Evolutionary conservation across 306 rosid genomes (phyloP), one percentile per base, ranked within the genome.

Genomic region (Quercus engelmannii): DNA sequence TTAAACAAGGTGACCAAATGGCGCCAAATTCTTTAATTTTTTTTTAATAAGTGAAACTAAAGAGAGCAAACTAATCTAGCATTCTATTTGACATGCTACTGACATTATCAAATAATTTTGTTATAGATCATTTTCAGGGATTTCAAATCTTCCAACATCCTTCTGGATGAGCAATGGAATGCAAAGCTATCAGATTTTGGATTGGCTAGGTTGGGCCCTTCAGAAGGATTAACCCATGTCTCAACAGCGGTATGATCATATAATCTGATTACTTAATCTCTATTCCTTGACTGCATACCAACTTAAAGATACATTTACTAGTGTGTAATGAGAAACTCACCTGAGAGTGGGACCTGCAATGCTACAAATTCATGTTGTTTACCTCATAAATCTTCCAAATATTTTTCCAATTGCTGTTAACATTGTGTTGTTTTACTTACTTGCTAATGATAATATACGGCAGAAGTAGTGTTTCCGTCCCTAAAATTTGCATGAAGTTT

Each of bases 161-260:
- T 95, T 82, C 83, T 95, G 85, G 99, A 95, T 4, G 96, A 91
- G 84, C 86, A 93, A 8, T 95, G 99, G 99, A 93, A 95, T 55
- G 99, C 99, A 15, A 95, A 95, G 92, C 86, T 95, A 14, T 95
- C 98, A 1, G 99, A 95, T 62, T 95, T 95, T 49, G 99, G 99
- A 49, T 86, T 95, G 78, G 99, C 99, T 61, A 89, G 99, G 86
- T 89, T 95, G 85, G 98, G 99, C 70, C 99, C 98, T 41, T 57
- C 96, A 14, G 99, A 95, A 80, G 99, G 99, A 74, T 80, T 89
- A 73, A 93, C 98, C 82, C 99, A 95, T 51, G 97, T 95, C 86
- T 93, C 99, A 46, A 95, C 99, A 51, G 98, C 96, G 90, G 99
- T 95, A 95, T 78, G 97, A 20, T 71, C 77, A 6, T 85, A 76